Evolutionary conservation across 2,329 filamentous ascomycete species (phyloP), one percentile per base, ranked within the genome.

Genomic region (Eurotiales sp.): DNA sequence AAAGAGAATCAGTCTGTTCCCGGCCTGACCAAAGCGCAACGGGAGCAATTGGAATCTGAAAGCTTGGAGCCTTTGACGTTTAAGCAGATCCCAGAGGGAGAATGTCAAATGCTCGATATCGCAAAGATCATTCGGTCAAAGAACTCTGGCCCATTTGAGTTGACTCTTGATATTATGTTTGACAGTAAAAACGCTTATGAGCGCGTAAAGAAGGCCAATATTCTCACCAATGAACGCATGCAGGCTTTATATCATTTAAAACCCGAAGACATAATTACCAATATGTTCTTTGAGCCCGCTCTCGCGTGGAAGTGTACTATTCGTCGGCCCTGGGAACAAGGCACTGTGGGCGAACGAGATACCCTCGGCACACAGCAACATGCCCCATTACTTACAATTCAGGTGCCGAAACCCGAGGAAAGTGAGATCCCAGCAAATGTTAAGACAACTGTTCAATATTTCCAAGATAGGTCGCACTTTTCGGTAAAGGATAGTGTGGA

Each of bases 191-290:
- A 5, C 3, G 30, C 23, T 0, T 50, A 50, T 37, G 29, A 50
- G 25, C 29, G 23, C 2, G 47, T 50, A 21, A 50, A 44, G 27
- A 23, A 23, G 12, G 29, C 32, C 3, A 34, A 34, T 2, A 34
- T 50, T 5, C 30, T 50, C 4, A 50, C 39, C 10, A 42, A 32
- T 4, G 29, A 50, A 29, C 29, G 21, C 6, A 44, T 50, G n/a
- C 15, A 23, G 12, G 15, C 21, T 12, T 11, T 50, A 11, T 50
- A 50, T 11, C 21, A 43, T 21, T 10, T 50, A 5, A 27, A 10
- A 3, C 21, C 23, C 10, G 39, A 44, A 1, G 39, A 44, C n/a
- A 60, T 68, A 0, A 62, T 77, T 0, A 32, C 29, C 21, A 27
- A 34, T 6, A 43, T 34, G 29, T 50, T 43, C 29, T 50, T 36